A percentile compares a stretch with the other conserved stretches of the same genome.
Evolutionary conservation across 495 filamentous ascomycete genomes (phyloP).

Genomic region (Chaetomidium leptoderma): DNA sequence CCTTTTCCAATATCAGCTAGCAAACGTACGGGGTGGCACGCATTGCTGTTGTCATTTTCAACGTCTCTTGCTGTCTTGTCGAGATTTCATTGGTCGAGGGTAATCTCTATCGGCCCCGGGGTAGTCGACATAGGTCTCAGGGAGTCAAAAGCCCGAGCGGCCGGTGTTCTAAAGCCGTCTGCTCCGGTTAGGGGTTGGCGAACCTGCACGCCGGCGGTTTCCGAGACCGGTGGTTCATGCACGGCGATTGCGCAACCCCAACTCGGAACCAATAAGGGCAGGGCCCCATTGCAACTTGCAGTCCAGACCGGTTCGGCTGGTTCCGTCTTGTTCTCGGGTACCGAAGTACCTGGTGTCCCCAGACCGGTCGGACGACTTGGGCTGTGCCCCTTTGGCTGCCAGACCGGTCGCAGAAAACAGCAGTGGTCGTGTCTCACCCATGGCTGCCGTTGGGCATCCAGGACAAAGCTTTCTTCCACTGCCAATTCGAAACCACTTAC

Average conservation of each 20-base stretch:
- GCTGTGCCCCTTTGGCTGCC: neutral
- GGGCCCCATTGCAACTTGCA: neutral
- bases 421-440: neutral
- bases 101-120: neutral
- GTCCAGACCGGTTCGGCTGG: slow-evolving; percentile 1
- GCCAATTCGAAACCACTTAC: neutral
- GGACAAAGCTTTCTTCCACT: neutral
- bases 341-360: neutral
- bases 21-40: neutral
- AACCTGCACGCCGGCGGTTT: neutral
- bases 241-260: neutral
- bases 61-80: neutral
- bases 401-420: slow-evolving; percentile 3
- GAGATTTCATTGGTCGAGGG: neutral
- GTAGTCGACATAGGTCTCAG: neutral
- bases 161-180: neutral
- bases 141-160: neutral
- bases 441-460: neutral
- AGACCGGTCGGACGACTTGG: neutral
- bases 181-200: neutral
- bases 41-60: neutral
- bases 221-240: slow-evolving; percentile 2
- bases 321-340: neutral
- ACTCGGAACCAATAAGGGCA: neutral
- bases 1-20: neutral